Evolutionary conservation across 2,329 filamentous ascomycete genomes (phyloP), one percentile per base, ranked within the genome.

Genomic region (Talaromyces atroroseus): DNA sequence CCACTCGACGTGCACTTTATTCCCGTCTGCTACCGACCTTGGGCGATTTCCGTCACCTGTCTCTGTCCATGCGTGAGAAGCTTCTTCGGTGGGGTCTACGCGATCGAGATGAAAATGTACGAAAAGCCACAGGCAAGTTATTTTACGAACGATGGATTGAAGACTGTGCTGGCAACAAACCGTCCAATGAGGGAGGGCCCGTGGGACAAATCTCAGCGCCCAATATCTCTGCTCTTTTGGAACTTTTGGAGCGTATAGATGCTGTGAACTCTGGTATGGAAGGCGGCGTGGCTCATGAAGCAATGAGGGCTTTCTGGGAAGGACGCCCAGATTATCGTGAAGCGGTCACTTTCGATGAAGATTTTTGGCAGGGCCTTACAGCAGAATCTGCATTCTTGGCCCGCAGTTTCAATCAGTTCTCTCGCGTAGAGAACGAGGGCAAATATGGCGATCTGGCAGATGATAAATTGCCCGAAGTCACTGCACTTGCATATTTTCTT

Each of bases 141-240:
- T 99, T 99, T 75, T 85, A 88, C 59, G 92, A 96, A 67, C 84
- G 90, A n/a, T 99, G 94, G 94, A 92, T 99, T 59, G 92, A 97
- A 68, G 90, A 97, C 67, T 96, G 92, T 65, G 91, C 89, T 5
- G 87, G 87, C 2, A 79, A 82, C 1, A 81, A 85, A 18, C 82
- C 83, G 40, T 76, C 81, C 10, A 81, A 81, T 29, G 80, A 80
- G 49, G 79, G 80, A 5, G 74, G 74, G 16, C 64, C 65, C 16
- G 59, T 60, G 36, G 67, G 63, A 21, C 77, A 78, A 48, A 72
- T 82, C 5, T 80, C 82, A 1, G 80, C 81, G 1, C 88, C 89
- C 0, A 92, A 81, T 58, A 82, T 94, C 10, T 87, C 92, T n/a
- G 91, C 88, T 0, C 78, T 99, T 5, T 81, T 94, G 2, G 94